Base-by-base conservation (phyloP, 768 basidiomycete genomes). In the Boletus sensibilis region DNA sequence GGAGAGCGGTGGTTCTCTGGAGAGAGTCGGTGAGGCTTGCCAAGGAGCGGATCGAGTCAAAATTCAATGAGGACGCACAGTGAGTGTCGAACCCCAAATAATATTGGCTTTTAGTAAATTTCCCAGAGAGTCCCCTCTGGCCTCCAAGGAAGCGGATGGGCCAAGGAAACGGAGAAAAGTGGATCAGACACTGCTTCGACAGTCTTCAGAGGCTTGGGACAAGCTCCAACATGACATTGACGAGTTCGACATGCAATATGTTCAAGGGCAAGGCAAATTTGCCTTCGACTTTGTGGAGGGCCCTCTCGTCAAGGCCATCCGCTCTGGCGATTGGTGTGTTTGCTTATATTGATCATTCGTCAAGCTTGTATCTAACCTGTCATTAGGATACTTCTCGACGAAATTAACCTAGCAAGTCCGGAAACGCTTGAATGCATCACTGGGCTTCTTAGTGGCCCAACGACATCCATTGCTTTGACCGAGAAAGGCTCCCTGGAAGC, bases 211-310 rank as follows among this genome's bases (percentile, higher is more conserved):
- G 2, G 74, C 74, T 27, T 98, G 95, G 95, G 73, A 75, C 18
- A 69, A 73, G 0, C 92, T 97, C 60, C 78, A 85, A 54, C 74
- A 62, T 31, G 84, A 86, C 21, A 82, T 96, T 7, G 78, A 82
- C 33, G 84, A 87, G 31, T 99, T 99, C 61, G 91, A 96, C 61
- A 77, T 88, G 1, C 92, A 95, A 64, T 88, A 95, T 69, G 86
- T 94, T n/a, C 84, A 85, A 54, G 88, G 87, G 47, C 88, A 90
- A 64, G 87, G 91, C 27, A 94, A 91, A 68, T 90, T 97, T 66
- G 90, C 94, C 0, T 98, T 98, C 66, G 86, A 86, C 10, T 98
- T 98, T 64, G 87, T 98, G 2, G 97, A 99, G 68, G 97, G 96
- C 0, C 95, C 97, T 13, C 76, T 99, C n/a, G 85, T 97, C 23